These are phyloP conservation scores for Gossypium schwendimanii DNA, from an alignment of 441 rosid genomes.

Conservation along the genomic window DNA sequence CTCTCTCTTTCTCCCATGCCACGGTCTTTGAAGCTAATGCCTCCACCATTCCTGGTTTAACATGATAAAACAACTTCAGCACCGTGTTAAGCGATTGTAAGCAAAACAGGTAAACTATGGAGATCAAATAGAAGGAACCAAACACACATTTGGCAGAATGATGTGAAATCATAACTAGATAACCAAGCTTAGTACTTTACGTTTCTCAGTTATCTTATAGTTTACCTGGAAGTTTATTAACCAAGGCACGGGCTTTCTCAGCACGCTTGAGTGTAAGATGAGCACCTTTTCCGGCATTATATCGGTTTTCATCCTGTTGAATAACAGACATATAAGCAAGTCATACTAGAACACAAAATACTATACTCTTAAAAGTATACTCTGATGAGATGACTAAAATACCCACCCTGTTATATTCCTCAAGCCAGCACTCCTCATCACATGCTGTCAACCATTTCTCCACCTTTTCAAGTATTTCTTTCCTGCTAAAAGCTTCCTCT, in stretches of 20 bases:
- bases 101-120: background rate
- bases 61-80: slow-evolving; percentile 8
- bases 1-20: slow-evolving; percentile 90
- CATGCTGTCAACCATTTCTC: slow-evolving; percentile 97
- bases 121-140: background rate
- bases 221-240: slow-evolving; percentile 84
- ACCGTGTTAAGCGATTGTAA: background rate
- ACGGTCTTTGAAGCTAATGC: slow-evolving; percentile 74
- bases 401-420: slow-evolving; percentile 87
- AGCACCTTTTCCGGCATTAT: slow-evolving; percentile 94
- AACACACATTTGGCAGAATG: background rate
- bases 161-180: background rate
- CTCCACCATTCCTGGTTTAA: slow-evolving; percentile 68
- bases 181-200: background rate
- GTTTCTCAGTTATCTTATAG: background rate
- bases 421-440: slow-evolving; percentile 97
- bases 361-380: too few relatives aligned
- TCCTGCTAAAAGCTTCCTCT: slow-evolving; percentile 86
- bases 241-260: slow-evolving; percentile 92
- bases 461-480: slow-evolving; percentile 80
- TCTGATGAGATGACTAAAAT: background rate
- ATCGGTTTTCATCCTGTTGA: slow-evolving; percentile 80
- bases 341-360: background rate
- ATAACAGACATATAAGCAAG: slow-evolving; percentile 17
- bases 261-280: slow-evolving; percentile 96